Conservation (phyloP, 805 yeast genomes). For the Hanseniaspora hatyaiensis region DNA sequence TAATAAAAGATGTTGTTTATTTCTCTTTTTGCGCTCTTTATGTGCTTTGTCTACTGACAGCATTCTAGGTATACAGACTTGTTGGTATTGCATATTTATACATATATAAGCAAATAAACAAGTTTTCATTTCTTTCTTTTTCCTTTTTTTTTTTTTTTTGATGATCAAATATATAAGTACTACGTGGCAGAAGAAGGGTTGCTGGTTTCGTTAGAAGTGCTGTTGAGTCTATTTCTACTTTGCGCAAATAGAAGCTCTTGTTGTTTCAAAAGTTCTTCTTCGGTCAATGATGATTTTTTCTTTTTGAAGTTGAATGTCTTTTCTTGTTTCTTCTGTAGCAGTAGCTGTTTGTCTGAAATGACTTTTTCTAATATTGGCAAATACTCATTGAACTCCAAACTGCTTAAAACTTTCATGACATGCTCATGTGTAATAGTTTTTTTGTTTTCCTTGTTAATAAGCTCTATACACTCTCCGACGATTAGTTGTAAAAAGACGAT, state of each 20-base stretch:
- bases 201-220: no score
- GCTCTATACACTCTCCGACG: constrained; percentile 91
- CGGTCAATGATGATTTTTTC: constrained; percentile 81
- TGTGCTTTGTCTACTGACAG: no score
- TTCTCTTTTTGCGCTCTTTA: no score
- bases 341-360: constrained; percentile 73
- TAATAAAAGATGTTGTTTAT: no score
- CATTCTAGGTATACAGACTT: not conserved
- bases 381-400: constrained; percentile 76
- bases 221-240: constrained; percentile 54
- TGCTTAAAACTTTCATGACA: constrained; percentile 77
- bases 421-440: constrained; percentile 96
- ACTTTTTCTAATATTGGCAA: constrained; percentile 70
- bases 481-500: constrained; percentile 37
- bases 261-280: constrained; percentile 81
- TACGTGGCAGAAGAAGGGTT: no score
- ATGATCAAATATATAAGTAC: no score
- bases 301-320: constrained; percentile 87
- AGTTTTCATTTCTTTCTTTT: constrained; percentile 18
- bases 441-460: constrained; percentile 84
- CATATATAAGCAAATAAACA: not conserved
- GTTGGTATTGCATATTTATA: not conserved
- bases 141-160: no score
- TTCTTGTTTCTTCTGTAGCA: constrained; percentile 56
- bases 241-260: constrained; percentile 86